Evolutionary conservation across 805 yeast species (phyloP).

Genomic region (Brettanomyces naardenensis): DNA sequence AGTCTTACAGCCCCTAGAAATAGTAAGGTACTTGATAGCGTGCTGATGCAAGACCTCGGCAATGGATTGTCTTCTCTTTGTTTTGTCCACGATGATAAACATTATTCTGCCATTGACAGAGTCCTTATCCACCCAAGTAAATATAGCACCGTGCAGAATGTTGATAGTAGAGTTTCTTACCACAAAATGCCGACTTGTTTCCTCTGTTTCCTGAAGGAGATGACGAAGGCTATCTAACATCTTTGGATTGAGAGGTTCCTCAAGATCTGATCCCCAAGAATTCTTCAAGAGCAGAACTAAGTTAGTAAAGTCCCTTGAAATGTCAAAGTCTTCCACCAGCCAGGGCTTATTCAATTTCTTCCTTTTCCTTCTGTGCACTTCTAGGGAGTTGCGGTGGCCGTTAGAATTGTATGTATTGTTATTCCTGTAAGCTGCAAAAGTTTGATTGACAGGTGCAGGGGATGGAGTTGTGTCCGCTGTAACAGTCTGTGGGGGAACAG

Average conservation of each 20-base stretch:
- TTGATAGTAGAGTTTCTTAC: slow-evolving; percentile 50
- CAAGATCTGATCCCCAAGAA: slow-evolving; percentile 17
- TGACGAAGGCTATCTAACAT: slow-evolving; percentile 9
- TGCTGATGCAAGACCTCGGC: slow-evolving; percentile 46
- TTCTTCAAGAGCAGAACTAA: slow-evolving; percentile 36
- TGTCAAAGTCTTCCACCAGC: slow-evolving; percentile 50
- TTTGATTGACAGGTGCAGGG: neutral
- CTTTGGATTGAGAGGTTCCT: slow-evolving; percentile 3
- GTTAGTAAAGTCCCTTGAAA: slow-evolving; percentile 42
- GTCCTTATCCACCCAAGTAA: slow-evolving; percentile 42
- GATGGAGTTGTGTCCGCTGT: neutral
- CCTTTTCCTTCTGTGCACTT: slow-evolving; percentile 5
- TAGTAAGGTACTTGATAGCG: slow-evolving; percentile 40
- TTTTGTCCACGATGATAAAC: slow-evolving; percentile 42
- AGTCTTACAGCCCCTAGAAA: slow-evolving; percentile 33
- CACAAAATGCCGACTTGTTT: slow-evolving; percentile 40
- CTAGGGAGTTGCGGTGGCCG: too few relatives aligned
- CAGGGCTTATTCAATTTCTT: slow-evolving; percentile 28
- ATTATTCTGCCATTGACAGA: slow-evolving; percentile 34
- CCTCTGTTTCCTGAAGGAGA: slow-evolving; percentile 15
- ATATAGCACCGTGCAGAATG: slow-evolving; percentile 43
- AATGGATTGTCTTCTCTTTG: slow-evolving; percentile 46
- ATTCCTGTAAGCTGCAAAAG: too few relatives aligned
- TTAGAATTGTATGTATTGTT: too few relatives aligned
- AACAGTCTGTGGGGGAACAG: neutral